A percentile compares a stretch with the other conserved stretches of the same genome.
phyloP scores from a whole-genome alignment of 2,329 filamentous ascomycete species.

The Pleoardoris graminearum region DNA sequence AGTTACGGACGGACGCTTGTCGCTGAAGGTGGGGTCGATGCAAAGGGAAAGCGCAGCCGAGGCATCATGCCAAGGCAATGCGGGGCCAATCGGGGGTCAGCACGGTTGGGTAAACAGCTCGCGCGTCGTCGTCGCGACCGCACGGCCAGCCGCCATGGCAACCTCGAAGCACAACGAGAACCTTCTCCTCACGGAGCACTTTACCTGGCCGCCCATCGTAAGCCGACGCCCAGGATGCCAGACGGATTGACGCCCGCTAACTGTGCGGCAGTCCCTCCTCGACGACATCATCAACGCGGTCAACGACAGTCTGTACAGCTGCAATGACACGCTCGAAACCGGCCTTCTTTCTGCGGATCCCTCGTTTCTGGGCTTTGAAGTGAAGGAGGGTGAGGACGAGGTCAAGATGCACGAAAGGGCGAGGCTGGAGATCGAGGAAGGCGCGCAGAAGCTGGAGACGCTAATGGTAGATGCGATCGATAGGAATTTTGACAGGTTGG shows the following conservation, averaged over 20 bases:
- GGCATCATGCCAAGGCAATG: constrained; percentile 5
- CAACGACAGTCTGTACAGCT: constrained; percentile 90
- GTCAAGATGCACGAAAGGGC: constrained; percentile 52
- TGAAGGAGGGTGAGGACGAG: constrained; percentile 48
- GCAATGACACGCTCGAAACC: constrained; percentile 83
- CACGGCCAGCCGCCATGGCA: constrained; percentile 47
- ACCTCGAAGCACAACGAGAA: constrained; percentile 51
- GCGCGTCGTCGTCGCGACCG: background rate
- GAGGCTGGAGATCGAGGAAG: constrained; percentile 79
- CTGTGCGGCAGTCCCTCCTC: constrained; percentile 76
- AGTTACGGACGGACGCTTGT: background rate
- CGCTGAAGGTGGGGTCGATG: background rate
- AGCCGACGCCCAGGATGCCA: constrained; percentile 37
- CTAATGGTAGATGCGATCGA: constrained; percentile 55
- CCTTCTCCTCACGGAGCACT: constrained; percentile 87
- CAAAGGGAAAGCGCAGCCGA: background rate
- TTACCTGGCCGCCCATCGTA: constrained; percentile 91
- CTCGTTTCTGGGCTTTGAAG: constrained; percentile 75
- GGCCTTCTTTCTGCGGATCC: constrained; percentile 76
- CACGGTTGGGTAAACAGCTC: constrained; percentile 6
- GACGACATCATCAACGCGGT: constrained; percentile 98
- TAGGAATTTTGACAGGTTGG: constrained; percentile 56
- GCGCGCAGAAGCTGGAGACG: constrained; percentile 58
- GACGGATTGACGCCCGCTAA: background rate
- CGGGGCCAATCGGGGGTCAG: constrained; percentile 13